These are phyloP conservation scores for Exophiala bonariae DNA, from an alignment of 2,329 filamentous ascomycete genomes.

Conservation along the genomic window DNA sequence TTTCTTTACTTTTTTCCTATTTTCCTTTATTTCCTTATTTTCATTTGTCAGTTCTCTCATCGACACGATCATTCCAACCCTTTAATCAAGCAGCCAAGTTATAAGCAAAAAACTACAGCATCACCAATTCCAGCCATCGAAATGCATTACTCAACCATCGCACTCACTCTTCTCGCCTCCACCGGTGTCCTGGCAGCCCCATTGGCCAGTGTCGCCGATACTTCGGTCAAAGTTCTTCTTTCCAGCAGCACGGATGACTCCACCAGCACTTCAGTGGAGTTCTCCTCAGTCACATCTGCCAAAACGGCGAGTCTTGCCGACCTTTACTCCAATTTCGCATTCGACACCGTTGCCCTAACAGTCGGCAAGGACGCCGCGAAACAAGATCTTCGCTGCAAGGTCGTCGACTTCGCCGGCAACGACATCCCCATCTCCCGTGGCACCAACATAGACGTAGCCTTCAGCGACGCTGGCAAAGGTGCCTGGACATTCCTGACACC, in stretches of 20 bases:
- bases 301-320: too few relatives aligned
- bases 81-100: conserved; percentile 6
- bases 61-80: conserved; percentile 7
- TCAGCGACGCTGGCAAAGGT: conserved; percentile 23
- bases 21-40: conserved; percentile 12
- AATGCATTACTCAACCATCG: conserved; percentile 19
- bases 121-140: conserved; percentile 1
- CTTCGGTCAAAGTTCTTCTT: conserved; percentile 18
- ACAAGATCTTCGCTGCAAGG: conserved; percentile 23
- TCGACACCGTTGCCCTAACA: conserved; percentile 18
- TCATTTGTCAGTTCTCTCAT: conserved; percentile 5
- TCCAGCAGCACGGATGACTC: too few relatives aligned
- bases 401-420: conserved; percentile 20
- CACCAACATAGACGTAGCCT: conserved; percentile 24
- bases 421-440: conserved; percentile 17
- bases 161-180: conserved; percentile 21
- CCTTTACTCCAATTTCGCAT: conserved; percentile 15
- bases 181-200: conserved; percentile 23
- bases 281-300: too few relatives aligned
- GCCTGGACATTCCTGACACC: conserved; percentile 19
- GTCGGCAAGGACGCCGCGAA: conserved; percentile 17
- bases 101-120: conserved; percentile 2
- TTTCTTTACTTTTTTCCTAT: conserved; percentile 11
- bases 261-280: too few relatives aligned
- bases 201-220: conserved; percentile 8